Evolutionary conservation across 2,329 filamentous ascomycete genomes (phyloP), one percentile per base, ranked within the genome.

Genomic region (Aspergillus sp.): DNA sequence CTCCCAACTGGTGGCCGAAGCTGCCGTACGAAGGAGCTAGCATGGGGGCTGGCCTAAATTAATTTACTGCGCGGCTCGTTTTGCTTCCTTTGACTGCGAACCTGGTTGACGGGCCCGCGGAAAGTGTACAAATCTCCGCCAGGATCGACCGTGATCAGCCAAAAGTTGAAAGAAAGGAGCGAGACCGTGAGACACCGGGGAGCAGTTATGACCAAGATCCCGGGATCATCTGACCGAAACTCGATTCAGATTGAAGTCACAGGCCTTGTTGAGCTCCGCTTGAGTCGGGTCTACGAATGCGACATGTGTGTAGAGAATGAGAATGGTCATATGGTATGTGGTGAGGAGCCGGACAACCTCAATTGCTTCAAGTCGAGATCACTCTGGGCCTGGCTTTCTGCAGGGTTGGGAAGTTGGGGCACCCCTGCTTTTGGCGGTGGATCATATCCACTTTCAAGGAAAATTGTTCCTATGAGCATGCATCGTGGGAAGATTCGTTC

Each of bases 71-170:
- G 52, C 27, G 39, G 47, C 44, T 47, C 23, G 17, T 47, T 49
- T 35, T 21, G 44, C 41, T 31, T 46, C 33, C 33, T 50, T 27
- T 11, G 23, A 24, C 50, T 39, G 45, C 31, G 55, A 62, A 65
- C 63, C 63, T 51, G 63, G 63, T 64, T 64, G 60, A 49, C 56
- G 61, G 64, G 63, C 24, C 57, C 40, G 57, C 58, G 55, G 60
- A 62, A 60, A 53, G 35, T 55, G 59, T 61, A 61, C 61, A 61
- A 61, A 64, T 52, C 56, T 57, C 59, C 61, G 61, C 53, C 35
- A 49, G 39, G 53, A 64, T 64, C 61, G 50, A 56, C 58, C 46
- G 50, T 44, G 57, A 62, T 46, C 45, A 55, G 33, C 46, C 46
- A 52, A 27, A 43, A 59, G 48, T 40, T 55, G 55, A 41, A 48